Conservation (phyloP, 2,329 filamentous ascomycete species). For the Seiridium unicorne region DNA sequence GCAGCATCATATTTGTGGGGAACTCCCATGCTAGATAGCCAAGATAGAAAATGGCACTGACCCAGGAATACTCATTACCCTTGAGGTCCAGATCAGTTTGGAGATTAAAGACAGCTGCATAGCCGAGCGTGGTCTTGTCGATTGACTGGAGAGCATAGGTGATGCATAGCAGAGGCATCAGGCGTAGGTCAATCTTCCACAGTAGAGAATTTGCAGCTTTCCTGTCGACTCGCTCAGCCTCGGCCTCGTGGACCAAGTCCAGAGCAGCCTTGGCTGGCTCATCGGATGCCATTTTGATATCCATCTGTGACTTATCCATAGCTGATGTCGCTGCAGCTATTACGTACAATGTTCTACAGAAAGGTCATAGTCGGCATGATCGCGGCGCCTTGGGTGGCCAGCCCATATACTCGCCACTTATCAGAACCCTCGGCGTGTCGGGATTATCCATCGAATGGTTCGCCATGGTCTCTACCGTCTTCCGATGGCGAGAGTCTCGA, state of each 20-base stretch:
- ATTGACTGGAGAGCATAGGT: slow-evolving; percentile 15
- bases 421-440: no score
- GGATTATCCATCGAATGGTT: no score
- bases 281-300: not conserved
- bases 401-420: no score
- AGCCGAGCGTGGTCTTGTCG: slow-evolving; percentile 54
- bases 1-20: slow-evolving; percentile 29
- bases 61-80: slow-evolving; percentile 58
- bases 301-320: not conserved
- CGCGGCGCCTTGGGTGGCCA: no score
- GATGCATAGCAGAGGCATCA: slow-evolving; percentile 12
- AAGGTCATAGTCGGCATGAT: not conserved
- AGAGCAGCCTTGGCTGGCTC: not conserved
- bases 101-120: slow-evolving; percentile 65
- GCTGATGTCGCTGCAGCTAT: no score
- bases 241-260: not conserved
- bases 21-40: slow-evolving; percentile 34
- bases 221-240: not conserved
- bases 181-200: slow-evolving; percentile 13
- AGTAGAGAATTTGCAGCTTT: not conserved
- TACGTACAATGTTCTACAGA: not conserved
- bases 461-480: no score
- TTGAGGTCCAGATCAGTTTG: slow-evolving; percentile 54
- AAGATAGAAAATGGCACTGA: slow-evolving; percentile 53
- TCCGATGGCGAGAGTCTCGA: no score